These are phyloP conservation scores for Mariannaea sp. DNA, from an alignment of 2,329 filamentous ascomycete genomes.

Conservation along the genomic window DNA sequence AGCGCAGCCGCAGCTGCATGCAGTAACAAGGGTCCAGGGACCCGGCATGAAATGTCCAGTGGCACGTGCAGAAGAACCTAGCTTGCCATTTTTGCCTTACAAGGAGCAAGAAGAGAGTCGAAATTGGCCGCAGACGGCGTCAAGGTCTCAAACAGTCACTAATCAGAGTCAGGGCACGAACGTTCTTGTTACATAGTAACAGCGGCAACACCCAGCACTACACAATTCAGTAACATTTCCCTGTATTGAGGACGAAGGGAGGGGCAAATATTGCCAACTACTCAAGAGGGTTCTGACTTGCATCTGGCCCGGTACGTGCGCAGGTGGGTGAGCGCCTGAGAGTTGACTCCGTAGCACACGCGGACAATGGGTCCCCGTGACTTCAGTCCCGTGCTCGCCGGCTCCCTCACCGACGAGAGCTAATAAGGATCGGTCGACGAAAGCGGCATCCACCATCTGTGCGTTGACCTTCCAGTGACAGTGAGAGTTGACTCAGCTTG, in stretches of 20 bases:
- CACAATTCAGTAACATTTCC: no score
- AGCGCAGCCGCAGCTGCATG: slow-evolving; percentile 15
- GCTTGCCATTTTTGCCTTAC: no score
- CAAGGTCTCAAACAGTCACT: no score
- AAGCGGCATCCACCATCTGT: not conserved
- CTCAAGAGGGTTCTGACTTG: no score
- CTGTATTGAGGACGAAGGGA: no score
- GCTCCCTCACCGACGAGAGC: slow-evolving; percentile 14
- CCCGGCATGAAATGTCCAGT: slow-evolving; percentile 18
- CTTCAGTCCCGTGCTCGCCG: slow-evolving; percentile 10
- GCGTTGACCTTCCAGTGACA: not conserved
- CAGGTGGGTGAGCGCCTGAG: not conserved
- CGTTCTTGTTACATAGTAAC: no score
- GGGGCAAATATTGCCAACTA: not conserved
- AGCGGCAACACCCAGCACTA: no score
- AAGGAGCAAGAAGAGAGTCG: no score
- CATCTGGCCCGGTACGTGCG: no score
- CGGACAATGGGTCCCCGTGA: slow-evolving; percentile 14
- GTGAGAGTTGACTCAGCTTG: not conserved
- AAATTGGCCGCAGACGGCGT: not conserved
- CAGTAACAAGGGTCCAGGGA: slow-evolving; percentile 6
- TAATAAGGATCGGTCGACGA: not conserved
- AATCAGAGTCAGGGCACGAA: no score
- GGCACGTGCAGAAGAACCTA: slow-evolving; percentile 35
- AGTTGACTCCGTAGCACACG: slow-evolving; percentile 3